Conservation (phyloP, 2,329 filamentous ascomycete species). For the Stenocarpella maydis region DNA sequence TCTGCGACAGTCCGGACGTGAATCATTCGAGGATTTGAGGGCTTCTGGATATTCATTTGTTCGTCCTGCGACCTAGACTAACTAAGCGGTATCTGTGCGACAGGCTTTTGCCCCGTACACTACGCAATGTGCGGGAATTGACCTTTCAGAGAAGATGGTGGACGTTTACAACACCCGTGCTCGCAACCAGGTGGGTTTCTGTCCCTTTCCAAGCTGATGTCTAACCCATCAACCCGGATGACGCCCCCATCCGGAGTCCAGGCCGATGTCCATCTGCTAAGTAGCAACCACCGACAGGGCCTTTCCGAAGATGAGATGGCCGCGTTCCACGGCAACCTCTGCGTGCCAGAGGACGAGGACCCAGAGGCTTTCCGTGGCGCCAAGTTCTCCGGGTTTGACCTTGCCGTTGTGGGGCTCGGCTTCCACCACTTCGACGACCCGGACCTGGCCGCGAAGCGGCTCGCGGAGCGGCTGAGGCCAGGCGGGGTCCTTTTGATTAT, state of each 20-base stretch:
- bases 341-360: conserved; percentile 53
- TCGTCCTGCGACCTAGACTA: too few species aligned
- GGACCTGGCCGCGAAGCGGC: conserved; percentile 61
- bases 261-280: neutral
- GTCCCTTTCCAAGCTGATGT: neutral
- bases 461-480: conserved; percentile 68
- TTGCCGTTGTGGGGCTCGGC: conserved; percentile 63
- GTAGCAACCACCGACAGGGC: conserved; percentile 47
- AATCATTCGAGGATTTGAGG: neutral
- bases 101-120: conserved; percentile 69
- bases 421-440: conserved; percentile 76
- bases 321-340: conserved; percentile 66
- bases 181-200: conserved; percentile 55
- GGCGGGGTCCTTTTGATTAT: conserved; percentile 74
- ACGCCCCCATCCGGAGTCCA: neutral
- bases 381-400: conserved; percentile 74
- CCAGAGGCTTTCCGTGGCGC: conserved; percentile 65
- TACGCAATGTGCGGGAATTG: conserved; percentile 71
- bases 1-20: neutral
- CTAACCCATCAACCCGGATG: neutral
- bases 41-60: neutral
- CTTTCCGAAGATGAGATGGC: conserved; percentile 60
- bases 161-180: conserved; percentile 70
- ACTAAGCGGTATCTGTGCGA: neutral
- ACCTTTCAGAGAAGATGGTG: conserved; percentile 77